A percentile compares a stretch with the other conserved stretches of the same genome.
These are phyloP conservation scores for Arthrocladium fulminans DNA, from an alignment of 2,329 filamentous ascomycete genomes.

Conservation along the genomic window DNA sequence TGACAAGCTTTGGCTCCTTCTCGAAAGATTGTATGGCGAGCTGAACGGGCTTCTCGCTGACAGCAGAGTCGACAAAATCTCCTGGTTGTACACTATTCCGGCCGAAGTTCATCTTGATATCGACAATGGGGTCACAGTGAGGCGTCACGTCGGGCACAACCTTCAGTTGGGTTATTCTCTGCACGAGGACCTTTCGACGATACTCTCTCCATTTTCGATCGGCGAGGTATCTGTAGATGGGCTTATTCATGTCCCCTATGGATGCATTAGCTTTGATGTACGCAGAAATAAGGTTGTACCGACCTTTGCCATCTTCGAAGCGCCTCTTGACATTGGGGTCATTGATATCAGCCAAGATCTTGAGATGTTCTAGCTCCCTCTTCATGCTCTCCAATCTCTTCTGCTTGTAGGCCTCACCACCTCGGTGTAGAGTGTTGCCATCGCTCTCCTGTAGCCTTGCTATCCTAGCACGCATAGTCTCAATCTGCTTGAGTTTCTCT, in stretches of 20 bases:
- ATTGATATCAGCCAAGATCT: conserved; percentile 88
- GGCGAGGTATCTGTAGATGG: conserved; percentile 86
- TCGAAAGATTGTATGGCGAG: conserved; percentile 81
- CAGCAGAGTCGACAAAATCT: conserved; percentile 63
- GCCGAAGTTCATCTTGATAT: conserved; percentile 75
- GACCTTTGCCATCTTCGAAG: conserved; percentile 87
- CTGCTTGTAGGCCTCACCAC: conserved; percentile 58
- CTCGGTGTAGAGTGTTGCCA: conserved; percentile 46
- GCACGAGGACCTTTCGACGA: conserved; percentile 67
- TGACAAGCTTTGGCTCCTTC: conserved; percentile 69
- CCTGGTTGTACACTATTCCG: conserved; percentile 63
- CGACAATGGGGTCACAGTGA: conserved; percentile 64
- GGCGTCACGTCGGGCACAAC: conserved; percentile 83
- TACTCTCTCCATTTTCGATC: conserved; percentile 80
- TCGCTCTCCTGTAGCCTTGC: conserved; percentile 52
- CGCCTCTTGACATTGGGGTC: conserved; percentile 87
- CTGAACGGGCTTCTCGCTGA: conserved; percentile 64
- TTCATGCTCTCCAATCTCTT: conserved; percentile 60
- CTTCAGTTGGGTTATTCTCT: conserved; percentile 78
- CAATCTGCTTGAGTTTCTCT: conserved; percentile 69
- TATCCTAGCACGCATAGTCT: conserved; percentile 59
- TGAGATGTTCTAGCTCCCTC: conserved; percentile 64
- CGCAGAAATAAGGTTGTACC: conserved; percentile 22
- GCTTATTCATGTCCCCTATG: conserved; percentile 86
- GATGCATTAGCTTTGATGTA: conserved; percentile 21